Evolutionary conservation across 352 stramenopile species (phyloP), one percentile per base, ranked within the genome.

Genomic region (Globisporangium spiculum): DNA sequence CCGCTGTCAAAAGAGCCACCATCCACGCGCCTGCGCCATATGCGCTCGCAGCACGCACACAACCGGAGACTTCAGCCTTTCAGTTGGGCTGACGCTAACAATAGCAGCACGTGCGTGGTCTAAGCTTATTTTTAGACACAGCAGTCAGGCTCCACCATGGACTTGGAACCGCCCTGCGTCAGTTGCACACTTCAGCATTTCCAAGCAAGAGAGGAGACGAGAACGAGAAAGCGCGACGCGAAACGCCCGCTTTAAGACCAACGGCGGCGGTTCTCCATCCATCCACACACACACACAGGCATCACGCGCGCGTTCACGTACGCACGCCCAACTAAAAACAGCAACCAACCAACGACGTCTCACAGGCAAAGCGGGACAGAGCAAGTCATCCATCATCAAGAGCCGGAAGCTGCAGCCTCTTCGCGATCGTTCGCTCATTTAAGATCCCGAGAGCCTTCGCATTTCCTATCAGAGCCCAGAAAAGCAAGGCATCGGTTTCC

Each of bases 171-270:
- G 56, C 8, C 5, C 30, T 7, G 4, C 56, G 44, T 50, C 56
- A 36, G 56, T 62, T 62, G 56, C 56, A n/a, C 56, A 62, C 36
- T 62, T 46, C 32, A 22, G 32, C 56, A 50, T 62, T 62, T 62
- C 32, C 56, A 30, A 14, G 20, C n/a, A 7, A 12, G 44, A 52
- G 41, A n/a, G 4, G 32, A 32, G 27, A 41, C 20, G 27, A 41
- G 14, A 24, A 32, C 30, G 4, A 32, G 30, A 32, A 32, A 20
- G 54, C 8, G 26, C 12, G 6, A 26, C 20, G 4, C 20, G 56
- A 62, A 62, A 62, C 56, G 16, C 16, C 16, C 44, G 16, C 16
- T 50, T 50, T 9, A 50, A 50, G 44, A n/a, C 44, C 44, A 22
- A 16, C 30, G 55, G 38, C 30, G 55, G 20, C 32, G 32, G 32